Percentiles rank a stretch among this genome's conserved stretches.
Conservation (phyloP, 768 basidiomycete genomes). For the Scleroderma citrinum region DNA sequence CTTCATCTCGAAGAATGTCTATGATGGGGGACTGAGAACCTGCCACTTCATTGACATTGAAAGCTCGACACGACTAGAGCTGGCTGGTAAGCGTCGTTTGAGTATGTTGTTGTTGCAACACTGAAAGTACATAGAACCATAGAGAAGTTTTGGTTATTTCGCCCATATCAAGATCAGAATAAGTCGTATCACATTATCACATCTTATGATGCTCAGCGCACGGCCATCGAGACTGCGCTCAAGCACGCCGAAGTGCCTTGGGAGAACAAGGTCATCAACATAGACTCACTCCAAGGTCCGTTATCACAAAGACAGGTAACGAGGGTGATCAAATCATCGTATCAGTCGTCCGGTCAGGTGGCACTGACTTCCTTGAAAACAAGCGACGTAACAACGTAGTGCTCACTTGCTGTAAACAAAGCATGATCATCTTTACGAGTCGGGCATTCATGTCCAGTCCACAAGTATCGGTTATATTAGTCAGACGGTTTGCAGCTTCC, state of each 20-base stretch:
- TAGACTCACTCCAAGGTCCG: conserved; percentile 79
- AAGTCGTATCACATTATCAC: conserved; percentile 63
- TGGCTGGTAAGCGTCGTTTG: conserved; percentile 26
- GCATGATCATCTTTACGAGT: conserved; percentile 68
- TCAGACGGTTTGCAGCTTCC: conserved; percentile 19
- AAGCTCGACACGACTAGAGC: conserved; percentile 24
- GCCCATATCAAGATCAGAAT: conserved; percentile 38
- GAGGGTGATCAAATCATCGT: conserved; percentile 72
- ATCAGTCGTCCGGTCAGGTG: conserved; percentile 55
- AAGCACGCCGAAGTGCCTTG: conserved; percentile 41
- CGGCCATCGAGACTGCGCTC: conserved; percentile 49
- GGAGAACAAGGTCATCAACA: conserved; percentile 67
- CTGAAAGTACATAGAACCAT: conserved; percentile 42
- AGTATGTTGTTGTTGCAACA: not conserved
- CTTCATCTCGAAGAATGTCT: conserved; percentile 64
- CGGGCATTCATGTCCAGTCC: conserved; percentile 21
- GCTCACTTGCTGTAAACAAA: conserved; percentile 68
- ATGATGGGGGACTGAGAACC: conserved; percentile 46
- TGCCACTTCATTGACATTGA: conserved; percentile 35
- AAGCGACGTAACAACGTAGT: conserved; percentile 75
- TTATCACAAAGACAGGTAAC: conserved; percentile 48
- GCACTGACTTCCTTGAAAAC: conserved; percentile 60
- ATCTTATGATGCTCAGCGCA: conserved; percentile 72
- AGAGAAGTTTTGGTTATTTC: conserved; percentile 45
- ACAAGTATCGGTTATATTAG: conserved; percentile 16